These are phyloP conservation scores for Beauveria sp. DNA, from an alignment of 2,329 filamentous ascomycete genomes.

Conservation along the genomic window DNA sequence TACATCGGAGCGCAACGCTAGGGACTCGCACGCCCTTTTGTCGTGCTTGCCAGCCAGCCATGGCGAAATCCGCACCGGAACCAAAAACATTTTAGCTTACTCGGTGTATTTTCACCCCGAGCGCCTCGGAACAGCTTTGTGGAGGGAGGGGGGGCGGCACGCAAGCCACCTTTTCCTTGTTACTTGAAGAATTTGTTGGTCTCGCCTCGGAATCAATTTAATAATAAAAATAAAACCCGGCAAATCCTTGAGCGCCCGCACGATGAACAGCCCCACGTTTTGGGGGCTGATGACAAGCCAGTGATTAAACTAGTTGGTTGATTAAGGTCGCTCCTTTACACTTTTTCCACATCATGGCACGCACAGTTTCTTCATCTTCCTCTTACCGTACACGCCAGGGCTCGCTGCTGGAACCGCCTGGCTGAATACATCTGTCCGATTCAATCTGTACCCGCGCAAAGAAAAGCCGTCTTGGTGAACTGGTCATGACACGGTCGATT, in stretches of 20 bases:
- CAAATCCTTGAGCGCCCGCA: background rate
- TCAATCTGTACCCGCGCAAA: no score
- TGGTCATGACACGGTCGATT: background rate
- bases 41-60: background rate
- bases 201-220: background rate
- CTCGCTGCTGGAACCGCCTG: background rate
- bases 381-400: background rate
- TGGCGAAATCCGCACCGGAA: background rate
- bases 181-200: background rate
- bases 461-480: background rate
- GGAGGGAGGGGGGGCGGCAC: no score
- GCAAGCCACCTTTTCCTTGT: background rate
- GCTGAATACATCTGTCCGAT: background rate
- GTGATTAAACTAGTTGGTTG: background rate
- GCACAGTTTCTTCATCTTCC: background rate
- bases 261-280: constrained; percentile 1
- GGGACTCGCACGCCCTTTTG: background rate
- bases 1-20: background rate
- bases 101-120: background rate
- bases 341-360: background rate
- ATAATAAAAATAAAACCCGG: background rate
- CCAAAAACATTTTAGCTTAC: background rate
- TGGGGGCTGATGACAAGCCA: background rate
- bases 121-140: background rate
- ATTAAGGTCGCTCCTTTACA: background rate